Conservation (phyloP, 2,329 filamentous ascomycete genomes). For the Neopestalotiopsis sp. region DNA sequence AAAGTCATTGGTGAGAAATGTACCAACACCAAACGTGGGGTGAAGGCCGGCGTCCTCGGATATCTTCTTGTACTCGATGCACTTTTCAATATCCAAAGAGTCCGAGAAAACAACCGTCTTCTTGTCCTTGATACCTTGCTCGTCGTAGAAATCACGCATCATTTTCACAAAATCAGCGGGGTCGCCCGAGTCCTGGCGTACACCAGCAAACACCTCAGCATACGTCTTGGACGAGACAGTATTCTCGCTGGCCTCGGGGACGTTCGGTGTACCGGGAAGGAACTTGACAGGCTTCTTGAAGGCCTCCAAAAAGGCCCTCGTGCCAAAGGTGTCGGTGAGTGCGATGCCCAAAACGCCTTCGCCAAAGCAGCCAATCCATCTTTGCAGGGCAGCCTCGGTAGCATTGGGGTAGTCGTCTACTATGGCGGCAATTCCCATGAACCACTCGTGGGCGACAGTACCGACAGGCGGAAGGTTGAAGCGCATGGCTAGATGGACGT, state of each 20-base stretch:
- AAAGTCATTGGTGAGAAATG: slow-evolving; percentile 96
- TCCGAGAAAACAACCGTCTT: slow-evolving; percentile 97
- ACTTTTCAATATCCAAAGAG: slow-evolving; percentile 88
- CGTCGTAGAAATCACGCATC: slow-evolving; percentile 83
- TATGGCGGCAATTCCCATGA: slow-evolving; percentile 97
- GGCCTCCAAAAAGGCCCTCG: slow-evolving; percentile 82
- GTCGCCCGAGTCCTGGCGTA: slow-evolving; percentile 90
- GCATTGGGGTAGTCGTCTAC: slow-evolving; percentile 83
- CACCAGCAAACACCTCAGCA: slow-evolving; percentile 81
- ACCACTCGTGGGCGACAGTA: slow-evolving; percentile 96
- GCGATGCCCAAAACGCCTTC: slow-evolving; percentile 84
- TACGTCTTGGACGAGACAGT: slow-evolving; percentile 66
- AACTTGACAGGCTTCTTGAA: slow-evolving; percentile 72
- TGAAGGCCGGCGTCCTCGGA: slow-evolving; percentile 82
- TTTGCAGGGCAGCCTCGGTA: slow-evolving; percentile 81
- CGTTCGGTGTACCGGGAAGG: slow-evolving; percentile 45
- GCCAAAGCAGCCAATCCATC: slow-evolving; percentile 93
- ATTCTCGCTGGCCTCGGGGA: slow-evolving; percentile 45
- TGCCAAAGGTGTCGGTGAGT: slow-evolving; percentile 96
- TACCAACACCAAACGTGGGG: slow-evolving; percentile 92
- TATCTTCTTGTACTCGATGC: slow-evolving; percentile 85
- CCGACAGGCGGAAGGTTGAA: slow-evolving; percentile 85
- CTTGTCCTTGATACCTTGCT: slow-evolving; percentile 74
- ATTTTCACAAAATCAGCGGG: slow-evolving; percentile 78
- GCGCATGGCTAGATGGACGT: slow-evolving; percentile 96